Percentiles rank a stretch among this genome's conserved stretches.
Conservation (phyloP, 2,329 filamentous ascomycete genomes). For the Didymella glomerata region DNA sequence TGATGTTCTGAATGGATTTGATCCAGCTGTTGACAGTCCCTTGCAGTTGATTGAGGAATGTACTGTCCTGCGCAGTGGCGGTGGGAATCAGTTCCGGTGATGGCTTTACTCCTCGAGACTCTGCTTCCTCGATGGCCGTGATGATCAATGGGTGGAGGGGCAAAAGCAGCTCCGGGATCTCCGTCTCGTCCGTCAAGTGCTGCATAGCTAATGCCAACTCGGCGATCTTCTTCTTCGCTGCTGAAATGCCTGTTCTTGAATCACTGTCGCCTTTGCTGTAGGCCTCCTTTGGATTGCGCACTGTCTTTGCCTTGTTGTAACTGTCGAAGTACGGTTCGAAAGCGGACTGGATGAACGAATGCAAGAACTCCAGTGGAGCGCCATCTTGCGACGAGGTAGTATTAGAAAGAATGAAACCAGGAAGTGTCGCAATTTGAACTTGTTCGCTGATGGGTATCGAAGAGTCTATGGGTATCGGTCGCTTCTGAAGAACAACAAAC, state of each 20-base stretch:
- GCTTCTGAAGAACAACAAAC: constrained; percentile 89
- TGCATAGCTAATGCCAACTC: constrained; percentile 90
- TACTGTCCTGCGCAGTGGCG: constrained; percentile 82
- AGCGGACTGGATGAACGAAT: constrained; percentile 89
- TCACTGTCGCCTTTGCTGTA: constrained; percentile 85
- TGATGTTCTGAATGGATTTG: constrained; percentile 96
- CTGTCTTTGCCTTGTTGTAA: constrained; percentile 84
- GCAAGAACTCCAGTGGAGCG: constrained; percentile 90
- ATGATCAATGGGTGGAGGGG: constrained; percentile 90
- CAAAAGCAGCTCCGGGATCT: constrained; percentile 91
- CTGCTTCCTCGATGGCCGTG: constrained; percentile 80
- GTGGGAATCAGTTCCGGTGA: constrained; percentile 80
- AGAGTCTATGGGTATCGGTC: constrained; percentile 85
- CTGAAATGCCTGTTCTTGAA: constrained; percentile 90
- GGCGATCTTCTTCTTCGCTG: constrained; percentile 96
- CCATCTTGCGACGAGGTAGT: constrained; percentile 74
- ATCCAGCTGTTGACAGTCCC: constrained; percentile 97
- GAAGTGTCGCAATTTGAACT: constrained; percentile 91
- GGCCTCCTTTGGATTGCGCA: constrained; percentile 48
- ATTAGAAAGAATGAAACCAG: constrained; percentile 77
- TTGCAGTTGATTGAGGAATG: constrained; percentile 92
- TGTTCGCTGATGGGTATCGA: constrained; percentile 83
- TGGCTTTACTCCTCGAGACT: constrained; percentile 70
- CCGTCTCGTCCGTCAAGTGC: constrained; percentile 95
- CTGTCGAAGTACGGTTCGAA: constrained; percentile 97